Conservation (phyloP, 2,329 filamentous ascomycete genomes). For the Pestalotiopsis sp. region DNA sequence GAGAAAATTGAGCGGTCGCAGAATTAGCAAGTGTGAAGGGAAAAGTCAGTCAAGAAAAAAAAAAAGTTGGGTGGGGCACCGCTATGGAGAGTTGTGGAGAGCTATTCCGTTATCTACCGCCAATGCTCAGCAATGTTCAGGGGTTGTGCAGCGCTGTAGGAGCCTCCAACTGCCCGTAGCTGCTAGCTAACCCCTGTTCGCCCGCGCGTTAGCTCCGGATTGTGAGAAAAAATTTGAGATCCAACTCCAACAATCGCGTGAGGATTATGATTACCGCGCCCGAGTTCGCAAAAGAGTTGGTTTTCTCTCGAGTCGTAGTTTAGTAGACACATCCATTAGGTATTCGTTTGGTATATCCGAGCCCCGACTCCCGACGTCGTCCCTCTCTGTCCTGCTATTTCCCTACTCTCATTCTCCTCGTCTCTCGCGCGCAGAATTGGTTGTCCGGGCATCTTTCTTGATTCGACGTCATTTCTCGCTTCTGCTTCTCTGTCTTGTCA, state of each 20-base stretch:
- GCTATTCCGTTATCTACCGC: not conserved
- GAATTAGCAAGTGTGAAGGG: not conserved
- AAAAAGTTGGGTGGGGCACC: conserved; percentile 8
- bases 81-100: not conserved
- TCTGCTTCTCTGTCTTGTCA: not conserved
- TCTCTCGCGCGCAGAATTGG: not conserved
- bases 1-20: not conserved
- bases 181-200: not conserved
- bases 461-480: conserved; percentile 2
- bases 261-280: not conserved
- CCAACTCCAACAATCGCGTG: not conserved
- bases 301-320: not conserved
- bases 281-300: conserved; percentile 5
- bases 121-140: not conserved
- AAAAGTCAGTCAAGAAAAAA: not conserved
- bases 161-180: not conserved
- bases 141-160: not conserved
- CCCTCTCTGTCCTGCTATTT: not conserved
- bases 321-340: not conserved
- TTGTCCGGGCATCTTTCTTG: not conserved
- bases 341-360: not conserved
- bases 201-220: not conserved
- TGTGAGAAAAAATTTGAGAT: not conserved
- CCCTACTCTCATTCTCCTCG: not conserved
- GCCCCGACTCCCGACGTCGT: not conserved